Conservation (phyloP, 441 rosid species). For the Populus hybrid region DNA sequence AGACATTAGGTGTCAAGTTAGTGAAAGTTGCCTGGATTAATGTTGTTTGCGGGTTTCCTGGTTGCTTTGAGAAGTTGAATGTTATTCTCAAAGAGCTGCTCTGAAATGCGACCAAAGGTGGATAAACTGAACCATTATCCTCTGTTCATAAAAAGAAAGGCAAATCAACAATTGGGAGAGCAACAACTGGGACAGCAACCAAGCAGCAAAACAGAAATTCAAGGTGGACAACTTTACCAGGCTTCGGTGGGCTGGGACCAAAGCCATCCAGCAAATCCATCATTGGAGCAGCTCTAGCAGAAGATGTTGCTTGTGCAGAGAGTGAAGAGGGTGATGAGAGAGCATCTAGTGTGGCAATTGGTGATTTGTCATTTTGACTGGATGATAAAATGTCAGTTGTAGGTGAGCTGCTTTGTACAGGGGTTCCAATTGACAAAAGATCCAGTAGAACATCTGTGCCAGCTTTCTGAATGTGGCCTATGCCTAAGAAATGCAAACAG, state of each 20-base stretch:
- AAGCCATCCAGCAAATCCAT: conserved; percentile 91
- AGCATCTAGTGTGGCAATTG: conserved; percentile 42
- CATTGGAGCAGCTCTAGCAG: conserved; percentile 51
- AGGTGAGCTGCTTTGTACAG: conserved; percentile 54
- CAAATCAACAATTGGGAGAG: background rate
- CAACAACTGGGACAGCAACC: conserved; percentile 10
- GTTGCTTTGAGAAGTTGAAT: too few relatives aligned
- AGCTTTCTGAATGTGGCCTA: conserved; percentile 62
- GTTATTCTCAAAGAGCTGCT: conserved; percentile 79
- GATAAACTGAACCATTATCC: conserved; percentile 75
- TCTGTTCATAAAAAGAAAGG: conserved; percentile 43
- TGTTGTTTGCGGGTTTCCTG: conserved; percentile 74
- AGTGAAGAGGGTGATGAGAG: conserved; percentile 45
- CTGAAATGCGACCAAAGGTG: conserved; percentile 76
- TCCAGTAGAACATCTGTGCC: conserved; percentile 82
- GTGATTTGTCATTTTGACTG: conserved; percentile 35
- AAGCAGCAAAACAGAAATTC: conserved; percentile 18
- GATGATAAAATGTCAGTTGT: conserved; percentile 55
- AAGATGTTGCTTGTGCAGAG: conserved; percentile 36
- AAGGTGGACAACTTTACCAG: conserved; percentile 42
- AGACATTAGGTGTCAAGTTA: conserved; percentile 61
- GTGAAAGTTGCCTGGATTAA: conserved; percentile 69
- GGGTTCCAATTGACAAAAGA: conserved; percentile 83
- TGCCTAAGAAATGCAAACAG: conserved; percentile 34
- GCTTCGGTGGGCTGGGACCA: conserved; percentile 51